Evolutionary conservation across 1,139 yeast species (phyloP).

Genomic region (Blastobotrys indianensis): DNA sequence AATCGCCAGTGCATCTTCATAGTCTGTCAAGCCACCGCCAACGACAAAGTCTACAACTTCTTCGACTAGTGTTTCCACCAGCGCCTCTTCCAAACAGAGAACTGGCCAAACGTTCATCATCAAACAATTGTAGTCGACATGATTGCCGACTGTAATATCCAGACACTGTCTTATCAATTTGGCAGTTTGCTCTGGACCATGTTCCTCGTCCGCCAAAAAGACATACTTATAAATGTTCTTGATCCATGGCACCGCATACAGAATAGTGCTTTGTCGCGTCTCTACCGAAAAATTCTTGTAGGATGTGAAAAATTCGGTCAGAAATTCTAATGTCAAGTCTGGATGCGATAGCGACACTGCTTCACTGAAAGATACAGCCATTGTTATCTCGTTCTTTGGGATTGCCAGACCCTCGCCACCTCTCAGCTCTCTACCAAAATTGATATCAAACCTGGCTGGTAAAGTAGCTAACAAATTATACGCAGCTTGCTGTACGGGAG

Average conservation of each 20-base stretch:
- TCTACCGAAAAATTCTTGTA: slow-evolving; percentile 40
- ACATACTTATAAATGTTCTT: slow-evolving; percentile 57
- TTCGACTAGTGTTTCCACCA: slow-evolving; percentile 56
- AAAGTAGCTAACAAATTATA: slow-evolving; percentile 61
- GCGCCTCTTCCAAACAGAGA: slow-evolving; percentile 54
- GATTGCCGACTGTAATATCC: slow-evolving; percentile 45
- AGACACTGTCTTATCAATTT: slow-evolving; percentile 61
- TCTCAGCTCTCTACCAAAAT: slow-evolving; percentile 53
- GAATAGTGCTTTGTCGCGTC: slow-evolving; percentile 41
- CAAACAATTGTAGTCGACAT: slow-evolving; percentile 41
- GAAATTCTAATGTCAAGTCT: slow-evolving; percentile 54
- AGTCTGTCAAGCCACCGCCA: slow-evolving; percentile 66
- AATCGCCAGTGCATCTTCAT: slow-evolving; percentile 43
- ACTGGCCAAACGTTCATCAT: slow-evolving; percentile 68
- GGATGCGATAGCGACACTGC: slow-evolving; percentile 55
- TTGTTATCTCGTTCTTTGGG: slow-evolving; percentile 64
- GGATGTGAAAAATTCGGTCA: slow-evolving; percentile 55
- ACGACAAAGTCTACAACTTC: slow-evolving; percentile 65
- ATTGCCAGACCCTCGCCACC: slow-evolving; percentile 62
- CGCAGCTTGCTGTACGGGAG: slow-evolving; percentile 57
- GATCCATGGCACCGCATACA: slow-evolving; percentile 74
- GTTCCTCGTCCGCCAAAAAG: slow-evolving; percentile 37
- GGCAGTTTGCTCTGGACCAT: slow-evolving; percentile 57
- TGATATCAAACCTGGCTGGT: slow-evolving; percentile 53
- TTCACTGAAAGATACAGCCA: slow-evolving; percentile 56